Conservation (phyloP, 306 rosid species). For the Datisca glomerata region DNA sequence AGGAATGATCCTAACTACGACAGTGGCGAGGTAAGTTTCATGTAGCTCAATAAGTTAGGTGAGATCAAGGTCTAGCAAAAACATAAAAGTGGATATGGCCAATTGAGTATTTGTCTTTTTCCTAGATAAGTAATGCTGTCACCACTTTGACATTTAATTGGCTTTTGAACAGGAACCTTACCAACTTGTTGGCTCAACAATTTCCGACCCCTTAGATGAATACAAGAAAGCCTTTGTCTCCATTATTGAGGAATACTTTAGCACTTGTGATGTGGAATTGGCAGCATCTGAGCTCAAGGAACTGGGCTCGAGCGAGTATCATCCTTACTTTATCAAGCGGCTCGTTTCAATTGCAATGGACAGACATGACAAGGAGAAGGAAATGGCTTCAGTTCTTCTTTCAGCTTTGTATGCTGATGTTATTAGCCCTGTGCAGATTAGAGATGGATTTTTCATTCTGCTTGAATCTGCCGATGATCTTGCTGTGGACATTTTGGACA, state of each 20-base stretch:
- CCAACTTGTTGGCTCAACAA: slow-evolving; percentile 75
- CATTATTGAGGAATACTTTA: slow-evolving; percentile 77
- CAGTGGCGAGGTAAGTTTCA: slow-evolving; percentile 43
- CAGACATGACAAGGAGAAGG: slow-evolving; percentile 96
- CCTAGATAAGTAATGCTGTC: not conserved
- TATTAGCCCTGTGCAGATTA: slow-evolving; percentile 76
- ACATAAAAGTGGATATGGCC: no score
- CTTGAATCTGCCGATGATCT: slow-evolving; percentile 97
- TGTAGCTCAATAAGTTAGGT: no score
- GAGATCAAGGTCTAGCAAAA: no score
- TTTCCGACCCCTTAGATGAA: slow-evolving; percentile 80
- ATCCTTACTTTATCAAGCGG: slow-evolving; percentile 84
- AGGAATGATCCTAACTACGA: slow-evolving; percentile 57
- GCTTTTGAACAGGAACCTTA: slow-evolving; percentile 68
- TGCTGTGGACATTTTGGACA: slow-evolving; percentile 85
- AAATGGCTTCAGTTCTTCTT: slow-evolving; percentile 94
- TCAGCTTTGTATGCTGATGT: slow-evolving; percentile 95
- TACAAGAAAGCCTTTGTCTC: slow-evolving; percentile 84
- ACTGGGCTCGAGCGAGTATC: slow-evolving; percentile 79
- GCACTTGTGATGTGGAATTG: slow-evolving; percentile 72
- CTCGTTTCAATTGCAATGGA: slow-evolving; percentile 96
- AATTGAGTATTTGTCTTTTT: no score
- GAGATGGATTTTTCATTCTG: slow-evolving; percentile 87
- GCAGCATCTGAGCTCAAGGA: slow-evolving; percentile 86
- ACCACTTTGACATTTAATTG: not conserved